Base-by-base conservation (phyloP, 345 rosid genomes). In the Arabis hirsuta region DNA sequence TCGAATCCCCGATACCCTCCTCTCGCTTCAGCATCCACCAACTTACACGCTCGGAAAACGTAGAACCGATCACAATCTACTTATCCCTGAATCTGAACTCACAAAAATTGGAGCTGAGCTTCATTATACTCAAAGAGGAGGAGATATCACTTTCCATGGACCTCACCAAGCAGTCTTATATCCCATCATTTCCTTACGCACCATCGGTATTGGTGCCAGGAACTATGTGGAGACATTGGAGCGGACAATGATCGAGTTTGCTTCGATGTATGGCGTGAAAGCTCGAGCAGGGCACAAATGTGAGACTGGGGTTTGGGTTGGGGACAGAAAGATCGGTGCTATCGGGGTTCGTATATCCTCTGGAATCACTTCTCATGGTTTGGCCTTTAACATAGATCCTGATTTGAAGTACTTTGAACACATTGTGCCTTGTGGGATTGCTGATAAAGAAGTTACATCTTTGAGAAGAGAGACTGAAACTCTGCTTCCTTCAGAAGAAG, bases 301-400 rank as follows among this genome's bases (percentile, higher is more conserved):
- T 55, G 99, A 95, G 84, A 91, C 90, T 0, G 96, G 96, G 7
- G 90, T 89, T 67, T 95, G 97, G 99, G 92, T 95, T 6, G 93
- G 86, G 65, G 88, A 89, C 24, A 83, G 90, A 79, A 91, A 95
- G 84, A 87, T 91, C 9, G 93, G 97, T 72, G 96, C 99, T 47
- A 88, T 91, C 51, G 99, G 97, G 42, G 96, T 87, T 62, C 76
- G 85, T 60, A 88, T 95, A 71, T 84, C 95, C 2, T 71, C 79
- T 52, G 96, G 97, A 69, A 79, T 91, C 59, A 84, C 99, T 64
- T 85, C 88, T 65, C 99, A 91, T 67, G 99, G 96, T 53, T 62
- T 95, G 81, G 96, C 97, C 11, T 88, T 88, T 58, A 91, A 95
- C 58, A 78, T 84, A 67, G 87, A 89, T 76, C 96, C 93, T 19